Percentiles rank a stretch among this genome's conserved stretches.
Conservation (phyloP, 257 asterid species). For the Ehretia macrophylla region DNA sequence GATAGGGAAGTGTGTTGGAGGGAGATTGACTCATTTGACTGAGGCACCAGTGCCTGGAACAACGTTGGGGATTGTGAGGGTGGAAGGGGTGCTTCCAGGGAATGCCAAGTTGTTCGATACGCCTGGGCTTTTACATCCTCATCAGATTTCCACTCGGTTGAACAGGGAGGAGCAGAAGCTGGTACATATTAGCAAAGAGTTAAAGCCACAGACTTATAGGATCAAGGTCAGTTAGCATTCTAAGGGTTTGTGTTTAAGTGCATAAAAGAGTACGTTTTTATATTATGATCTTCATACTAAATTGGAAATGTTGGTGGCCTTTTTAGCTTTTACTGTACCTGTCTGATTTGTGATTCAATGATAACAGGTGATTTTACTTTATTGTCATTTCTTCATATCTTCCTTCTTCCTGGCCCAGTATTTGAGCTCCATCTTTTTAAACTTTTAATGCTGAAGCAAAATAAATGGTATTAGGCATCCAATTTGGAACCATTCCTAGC, state of each 20-base stretch:
- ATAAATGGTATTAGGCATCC: too few species aligned
- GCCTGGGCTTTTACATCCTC: conserved; percentile 88
- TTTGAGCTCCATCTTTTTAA: too few species aligned
- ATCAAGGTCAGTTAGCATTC: conserved; percentile 51
- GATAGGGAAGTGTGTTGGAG: conserved; percentile 58
- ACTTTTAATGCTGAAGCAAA: not conserved
- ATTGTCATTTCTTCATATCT: too few species aligned
- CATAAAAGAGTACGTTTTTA: not conserved
- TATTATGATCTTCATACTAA: too few species aligned
- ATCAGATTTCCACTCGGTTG: conserved; percentile 78
- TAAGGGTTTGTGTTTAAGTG: not conserved
- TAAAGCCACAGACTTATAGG: conserved; percentile 87
- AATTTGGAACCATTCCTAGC: too few species aligned
- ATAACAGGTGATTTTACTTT: too few species aligned
- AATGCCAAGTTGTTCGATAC: conserved; percentile 84
- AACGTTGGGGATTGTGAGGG: conserved; percentile 77
- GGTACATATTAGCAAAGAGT: conserved; percentile 55
- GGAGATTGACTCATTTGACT: conserved; percentile 57
- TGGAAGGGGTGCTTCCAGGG: conserved; percentile 89
- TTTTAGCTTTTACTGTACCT: too few species aligned
- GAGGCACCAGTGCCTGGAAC: conserved; percentile 95
- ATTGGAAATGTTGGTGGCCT: too few species aligned
- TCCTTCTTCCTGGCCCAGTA: too few species aligned
- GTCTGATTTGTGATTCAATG: too few species aligned
- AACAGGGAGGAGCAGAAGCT: conserved; percentile 67